Percentiles rank a stretch among this genome's conserved stretches.
Evolutionary conservation across 164 flowering plant genomes (phyloP).

Genomic region (Chloranthus sessilifolius): DNA sequence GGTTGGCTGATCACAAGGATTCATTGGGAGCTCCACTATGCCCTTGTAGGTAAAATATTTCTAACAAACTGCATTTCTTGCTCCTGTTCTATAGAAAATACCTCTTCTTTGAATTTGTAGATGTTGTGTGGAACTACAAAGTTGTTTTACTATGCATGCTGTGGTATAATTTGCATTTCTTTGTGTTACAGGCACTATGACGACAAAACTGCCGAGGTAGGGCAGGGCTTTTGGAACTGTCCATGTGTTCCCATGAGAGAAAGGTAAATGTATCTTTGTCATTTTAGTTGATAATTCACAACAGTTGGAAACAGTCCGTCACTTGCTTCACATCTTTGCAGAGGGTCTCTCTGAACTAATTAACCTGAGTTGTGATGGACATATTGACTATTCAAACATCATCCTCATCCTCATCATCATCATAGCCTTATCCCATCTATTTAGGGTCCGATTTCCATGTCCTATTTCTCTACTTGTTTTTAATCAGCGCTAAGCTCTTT

Average conservation of each 20-base stretch:
- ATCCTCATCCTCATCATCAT: no score
- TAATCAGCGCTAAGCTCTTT: no score
- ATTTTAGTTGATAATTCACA: slow-evolving; percentile 1
- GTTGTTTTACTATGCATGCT: not conserved
- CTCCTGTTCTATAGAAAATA: not conserved
- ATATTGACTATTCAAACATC: no score
- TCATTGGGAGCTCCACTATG: slow-evolving; percentile 95
- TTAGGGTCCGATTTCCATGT: no score
- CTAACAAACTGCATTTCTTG: not conserved
- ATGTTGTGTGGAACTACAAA: not conserved
- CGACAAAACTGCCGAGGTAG: slow-evolving; percentile 88
- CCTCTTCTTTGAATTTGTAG: not conserved
- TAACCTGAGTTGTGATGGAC: no score
- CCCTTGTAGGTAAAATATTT: slow-evolving; percentile 74
- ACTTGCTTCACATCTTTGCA: no score
- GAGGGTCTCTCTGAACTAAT: slow-evolving; percentile 1
- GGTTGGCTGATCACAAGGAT: slow-evolving; percentile 94
- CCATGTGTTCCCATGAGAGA: slow-evolving; percentile 99
- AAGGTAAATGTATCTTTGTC: slow-evolving; percentile 42
- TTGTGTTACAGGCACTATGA: slow-evolving; percentile 78
- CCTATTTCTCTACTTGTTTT: no score
- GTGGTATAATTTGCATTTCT: slow-evolving; percentile 4
- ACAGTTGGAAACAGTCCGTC: not conserved
- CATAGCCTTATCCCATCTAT: no score
- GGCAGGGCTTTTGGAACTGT: slow-evolving; percentile 98